These are phyloP conservation scores for Cercospora sp. DNA, from an alignment of 2,329 filamentous ascomycete genomes.

Conservation along the genomic window DNA sequence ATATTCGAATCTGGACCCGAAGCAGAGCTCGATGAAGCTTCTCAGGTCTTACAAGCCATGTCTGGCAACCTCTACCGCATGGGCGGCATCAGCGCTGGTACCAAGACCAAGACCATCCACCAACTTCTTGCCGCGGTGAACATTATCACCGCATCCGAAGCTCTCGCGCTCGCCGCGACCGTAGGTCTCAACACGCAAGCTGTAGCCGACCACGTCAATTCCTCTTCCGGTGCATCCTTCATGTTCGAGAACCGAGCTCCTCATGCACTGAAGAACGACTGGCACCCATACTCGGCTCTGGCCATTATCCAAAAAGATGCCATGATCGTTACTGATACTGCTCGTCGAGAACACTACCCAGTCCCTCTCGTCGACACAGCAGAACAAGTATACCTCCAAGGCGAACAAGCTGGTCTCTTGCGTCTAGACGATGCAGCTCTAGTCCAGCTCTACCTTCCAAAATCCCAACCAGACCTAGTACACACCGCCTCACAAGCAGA, in stretches of 20 bases:
- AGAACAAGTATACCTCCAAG: slow-evolving; percentile 65
- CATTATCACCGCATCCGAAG: slow-evolving; percentile 57
- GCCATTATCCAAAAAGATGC: slow-evolving; percentile 52
- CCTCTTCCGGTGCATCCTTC: slow-evolving; percentile 48
- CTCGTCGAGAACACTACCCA: slow-evolving; percentile 58
- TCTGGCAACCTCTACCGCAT: slow-evolving; percentile 64
- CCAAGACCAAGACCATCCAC: slow-evolving; percentile 60
- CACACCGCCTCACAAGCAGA: slow-evolving; percentile 39
- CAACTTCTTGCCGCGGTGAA: slow-evolving; percentile 61
- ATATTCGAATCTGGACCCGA: slow-evolving; percentile 68
- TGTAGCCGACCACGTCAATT: slow-evolving; percentile 51
- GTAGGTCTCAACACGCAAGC: slow-evolving; percentile 55
- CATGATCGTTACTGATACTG: slow-evolving; percentile 67
- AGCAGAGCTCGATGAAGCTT: slow-evolving; percentile 57
- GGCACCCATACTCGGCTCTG: slow-evolving; percentile 47
- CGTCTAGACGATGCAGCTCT: slow-evolving; percentile 57
- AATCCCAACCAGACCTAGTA: slow-evolving; percentile 37
- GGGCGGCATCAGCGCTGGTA: slow-evolving; percentile 55
- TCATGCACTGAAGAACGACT: slow-evolving; percentile 54
- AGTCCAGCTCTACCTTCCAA: slow-evolving; percentile 54
- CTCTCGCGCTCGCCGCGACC: slow-evolving; percentile 57
- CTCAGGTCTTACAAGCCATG: slow-evolving; percentile 63
- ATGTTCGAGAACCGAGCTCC: slow-evolving; percentile 60
- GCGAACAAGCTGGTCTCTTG: slow-evolving; percentile 58
- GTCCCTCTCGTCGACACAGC: slow-evolving; percentile 62